Evolutionary conservation across 2,329 filamentous ascomycete genomes (phyloP), one percentile per base, ranked within the genome.

Genomic region (Canariomyces notabilis): DNA sequence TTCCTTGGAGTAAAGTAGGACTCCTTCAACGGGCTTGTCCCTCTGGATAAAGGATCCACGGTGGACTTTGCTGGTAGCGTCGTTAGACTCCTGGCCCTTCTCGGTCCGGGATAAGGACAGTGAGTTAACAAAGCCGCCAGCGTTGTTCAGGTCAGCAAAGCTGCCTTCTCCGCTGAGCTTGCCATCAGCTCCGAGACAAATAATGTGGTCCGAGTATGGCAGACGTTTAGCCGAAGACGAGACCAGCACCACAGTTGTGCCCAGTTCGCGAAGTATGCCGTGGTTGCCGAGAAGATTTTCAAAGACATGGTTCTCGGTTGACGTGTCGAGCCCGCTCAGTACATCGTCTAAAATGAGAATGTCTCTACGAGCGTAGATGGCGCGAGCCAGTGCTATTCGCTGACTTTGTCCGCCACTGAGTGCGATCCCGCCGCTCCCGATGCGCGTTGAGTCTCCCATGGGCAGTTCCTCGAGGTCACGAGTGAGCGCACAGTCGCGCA

Each of bases 311-410:
- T 64, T 55, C 9, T 69, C 62, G 0, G 75, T 79, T 4, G 65
- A 58, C 1, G 63, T 61, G 46, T 75, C 73, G 2, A 76, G 61
- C 0, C 65, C 68, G 38, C 71, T 71, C 29, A 76, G 67, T 0
- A 66, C 57, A 42, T 77, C 72, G 45, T 77, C 74, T 1, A 77
- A 55, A 3, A 77, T 23, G 1, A 73, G 15, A 1, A 74, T 57
- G 1, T 64, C 54, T 6, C 56, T 60, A 7, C 61, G 52, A 1
- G 67, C 62, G 47, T 73, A 77, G 0, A 76, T 56, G 1, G 73
- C 72, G 14, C 74, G 63, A 3, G 74, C 73, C 1, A 76, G 56
- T 2, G 69, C 64, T 41, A 64, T 51, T 2, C 62, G 52, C 38
- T 63, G 60, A 33, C 57, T 59, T 44, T 64, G 62, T 0, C 62